phyloP scores from a whole-genome alignment of 2,329 filamentous ascomycete genomes.

The Apiospora malaysiana region DNA sequence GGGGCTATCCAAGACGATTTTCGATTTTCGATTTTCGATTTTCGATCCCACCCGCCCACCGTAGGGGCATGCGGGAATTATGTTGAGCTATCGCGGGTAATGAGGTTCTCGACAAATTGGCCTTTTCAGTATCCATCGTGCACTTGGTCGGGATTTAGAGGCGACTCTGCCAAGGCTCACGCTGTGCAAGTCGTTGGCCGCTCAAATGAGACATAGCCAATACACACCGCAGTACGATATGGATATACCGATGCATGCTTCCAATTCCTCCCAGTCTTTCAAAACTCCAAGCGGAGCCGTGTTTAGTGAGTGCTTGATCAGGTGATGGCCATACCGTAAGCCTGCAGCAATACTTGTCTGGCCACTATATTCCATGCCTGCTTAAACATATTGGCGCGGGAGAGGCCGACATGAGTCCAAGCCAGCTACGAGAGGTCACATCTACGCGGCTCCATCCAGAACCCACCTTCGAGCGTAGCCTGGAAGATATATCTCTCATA shows the following conservation, averaged over 20 bases:
- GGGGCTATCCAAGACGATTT: background rate
- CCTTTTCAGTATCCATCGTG: too few species aligned
- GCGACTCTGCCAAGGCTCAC: background rate
- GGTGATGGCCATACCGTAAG: background rate
- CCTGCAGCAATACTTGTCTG: too few species aligned
- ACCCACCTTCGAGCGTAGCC: background rate
- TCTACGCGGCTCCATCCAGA: background rate
- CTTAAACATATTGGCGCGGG: background rate
- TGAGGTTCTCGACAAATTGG: background rate
- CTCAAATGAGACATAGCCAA: background rate
- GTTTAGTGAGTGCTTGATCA: background rate
- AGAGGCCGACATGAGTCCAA: background rate
- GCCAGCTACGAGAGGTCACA: background rate
- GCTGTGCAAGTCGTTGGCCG: background rate
- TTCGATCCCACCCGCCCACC: too few species aligned
- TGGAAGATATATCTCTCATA: conserved; percentile 4
- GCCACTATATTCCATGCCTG: background rate
- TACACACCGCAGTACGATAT: background rate
- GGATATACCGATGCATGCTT: background rate
- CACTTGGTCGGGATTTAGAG: background rate
- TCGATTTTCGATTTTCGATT: too few species aligned
- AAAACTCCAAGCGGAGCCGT: background rate
- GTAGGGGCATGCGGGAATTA: background rate
- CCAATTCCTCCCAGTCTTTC: background rate
- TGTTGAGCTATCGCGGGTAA: background rate